Conservation (phyloP, 306 rosid species). For the Trichosanthes cucumerina region DNA sequence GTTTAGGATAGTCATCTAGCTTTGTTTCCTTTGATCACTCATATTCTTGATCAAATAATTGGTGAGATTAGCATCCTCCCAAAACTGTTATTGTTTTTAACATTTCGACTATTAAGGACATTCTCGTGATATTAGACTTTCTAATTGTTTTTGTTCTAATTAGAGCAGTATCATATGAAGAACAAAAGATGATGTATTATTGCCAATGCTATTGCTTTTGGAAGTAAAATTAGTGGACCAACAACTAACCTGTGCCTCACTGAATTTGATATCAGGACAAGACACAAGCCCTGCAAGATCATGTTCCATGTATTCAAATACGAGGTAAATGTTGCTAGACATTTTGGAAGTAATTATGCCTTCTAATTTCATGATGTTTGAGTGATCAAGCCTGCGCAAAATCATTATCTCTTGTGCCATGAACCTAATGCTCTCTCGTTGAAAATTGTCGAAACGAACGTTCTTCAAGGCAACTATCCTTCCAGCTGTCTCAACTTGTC, state of each 20-base stretch:
- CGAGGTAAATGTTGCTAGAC: constrained; percentile 84
- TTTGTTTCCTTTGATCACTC: no score
- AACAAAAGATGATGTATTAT: background rate
- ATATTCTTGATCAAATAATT: no score
- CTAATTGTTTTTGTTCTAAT: background rate
- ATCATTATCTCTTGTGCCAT: constrained; percentile 92
- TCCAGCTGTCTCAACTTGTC: constrained; percentile 73
- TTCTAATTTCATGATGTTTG: constrained; percentile 93
- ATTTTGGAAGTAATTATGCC: constrained; percentile 57
- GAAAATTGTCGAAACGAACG: constrained; percentile 84
- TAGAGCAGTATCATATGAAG: background rate
- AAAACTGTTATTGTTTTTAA: no score
- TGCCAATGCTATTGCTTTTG: background rate
- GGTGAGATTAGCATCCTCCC: no score
- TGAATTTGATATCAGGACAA: constrained; percentile 51
- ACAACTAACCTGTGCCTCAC: constrained; percentile 57
- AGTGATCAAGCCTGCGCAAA: constrained; percentile 88
- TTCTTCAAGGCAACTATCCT: constrained; percentile 82
- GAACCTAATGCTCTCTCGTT: constrained; percentile 85
- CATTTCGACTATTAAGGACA: background rate
- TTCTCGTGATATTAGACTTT: no score
- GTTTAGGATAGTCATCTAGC: no score
- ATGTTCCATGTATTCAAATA: constrained; percentile 98
- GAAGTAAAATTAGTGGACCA: background rate
- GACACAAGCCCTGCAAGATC: constrained; percentile 95